Conservation (phyloP, 2,329 filamentous ascomycete species). For the Ophiosphaerella herpotricha region DNA sequence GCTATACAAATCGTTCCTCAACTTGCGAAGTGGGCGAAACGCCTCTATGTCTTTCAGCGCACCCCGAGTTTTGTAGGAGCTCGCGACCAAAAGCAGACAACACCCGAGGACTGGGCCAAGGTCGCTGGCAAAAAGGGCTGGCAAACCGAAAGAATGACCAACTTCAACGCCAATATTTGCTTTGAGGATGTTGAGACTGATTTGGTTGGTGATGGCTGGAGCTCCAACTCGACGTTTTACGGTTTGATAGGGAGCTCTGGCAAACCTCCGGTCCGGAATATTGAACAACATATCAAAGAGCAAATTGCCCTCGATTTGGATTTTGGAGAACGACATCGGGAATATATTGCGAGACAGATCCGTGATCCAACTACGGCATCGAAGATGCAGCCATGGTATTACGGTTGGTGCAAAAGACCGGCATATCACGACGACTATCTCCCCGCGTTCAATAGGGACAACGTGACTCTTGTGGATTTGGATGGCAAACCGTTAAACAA, state of each 20-base stretch:
- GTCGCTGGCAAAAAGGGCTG: conserved; percentile 48
- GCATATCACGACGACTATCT: conserved; percentile 66
- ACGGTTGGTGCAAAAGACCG: conserved; percentile 66
- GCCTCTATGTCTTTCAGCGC: neutral
- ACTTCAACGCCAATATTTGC: conserved; percentile 49
- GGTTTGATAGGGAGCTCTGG: neutral
- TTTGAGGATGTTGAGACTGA: conserved; percentile 38
- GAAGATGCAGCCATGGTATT: conserved; percentile 64
- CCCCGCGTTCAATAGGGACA: conserved; percentile 60
- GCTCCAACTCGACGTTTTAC: neutral
- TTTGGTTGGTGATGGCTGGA: conserved; percentile 58
- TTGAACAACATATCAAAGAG: conserved; percentile 59
- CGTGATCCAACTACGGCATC: conserved; percentile 57
- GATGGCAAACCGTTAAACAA: conserved; percentile 34
- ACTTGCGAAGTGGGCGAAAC: neutral
- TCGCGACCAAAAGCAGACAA: conserved; percentile 3
- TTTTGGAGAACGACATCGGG: conserved; percentile 40
- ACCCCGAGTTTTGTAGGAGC: neutral
- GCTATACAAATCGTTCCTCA: neutral
- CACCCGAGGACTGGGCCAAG: conserved; percentile 14
- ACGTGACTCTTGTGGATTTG: conserved; percentile 66
- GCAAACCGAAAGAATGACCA: conserved; percentile 54
- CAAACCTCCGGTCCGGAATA: conserved; percentile 40
- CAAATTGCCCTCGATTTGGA: conserved; percentile 12
- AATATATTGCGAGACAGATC: conserved; percentile 57